These are phyloP conservation scores for Trichodelitschia bisporula DNA, from an alignment of 495 filamentous ascomycete genomes.

Conservation along the genomic window DNA sequence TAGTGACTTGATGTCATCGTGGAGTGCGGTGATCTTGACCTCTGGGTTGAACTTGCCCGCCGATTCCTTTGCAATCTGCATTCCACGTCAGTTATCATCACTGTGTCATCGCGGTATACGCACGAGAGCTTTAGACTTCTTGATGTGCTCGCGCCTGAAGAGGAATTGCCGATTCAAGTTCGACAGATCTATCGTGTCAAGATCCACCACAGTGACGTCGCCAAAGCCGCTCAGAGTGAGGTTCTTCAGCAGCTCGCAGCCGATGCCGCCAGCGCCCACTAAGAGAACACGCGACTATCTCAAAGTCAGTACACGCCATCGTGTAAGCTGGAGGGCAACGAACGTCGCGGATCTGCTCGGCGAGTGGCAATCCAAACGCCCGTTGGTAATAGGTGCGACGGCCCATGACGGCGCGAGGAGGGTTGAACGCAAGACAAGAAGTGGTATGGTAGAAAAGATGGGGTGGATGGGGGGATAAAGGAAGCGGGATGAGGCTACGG, in stretches of 20 bases:
- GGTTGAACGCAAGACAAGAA: no score
- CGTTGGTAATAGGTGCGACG: neutral
- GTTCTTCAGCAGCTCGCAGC: constrained; percentile 94
- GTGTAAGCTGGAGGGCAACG: neutral
- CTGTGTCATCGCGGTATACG: constrained; percentile 7
- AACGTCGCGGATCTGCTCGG: no score
- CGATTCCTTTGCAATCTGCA: constrained; percentile 77
- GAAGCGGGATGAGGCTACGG: no score
- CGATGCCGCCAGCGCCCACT: constrained; percentile 91
- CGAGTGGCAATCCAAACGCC: no score
- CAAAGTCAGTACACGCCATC: constrained; percentile 7
- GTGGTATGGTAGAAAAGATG: no score
- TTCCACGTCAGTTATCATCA: neutral
- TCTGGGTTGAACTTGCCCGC: constrained; percentile 77
- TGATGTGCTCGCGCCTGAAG: constrained; percentile 92
- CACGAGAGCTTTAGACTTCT: constrained; percentile 88
- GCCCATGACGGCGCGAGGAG: no score
- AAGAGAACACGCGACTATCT: constrained; percentile 70
- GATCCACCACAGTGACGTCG: constrained; percentile 85
- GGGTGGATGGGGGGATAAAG: no score
- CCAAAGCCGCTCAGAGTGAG: constrained; percentile 83
- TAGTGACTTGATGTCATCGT: constrained; percentile 88
- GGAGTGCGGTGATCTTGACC: constrained; percentile 70
- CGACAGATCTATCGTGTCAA: constrained; percentile 94
- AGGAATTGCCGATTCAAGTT: constrained; percentile 97